Percentiles rank a stretch among this genome's conserved stretches.
These are phyloP conservation scores for Magnaporthiopsis rhizophila DNA, from an alignment of 2,329 filamentous ascomycete genomes.

Conservation along the genomic window DNA sequence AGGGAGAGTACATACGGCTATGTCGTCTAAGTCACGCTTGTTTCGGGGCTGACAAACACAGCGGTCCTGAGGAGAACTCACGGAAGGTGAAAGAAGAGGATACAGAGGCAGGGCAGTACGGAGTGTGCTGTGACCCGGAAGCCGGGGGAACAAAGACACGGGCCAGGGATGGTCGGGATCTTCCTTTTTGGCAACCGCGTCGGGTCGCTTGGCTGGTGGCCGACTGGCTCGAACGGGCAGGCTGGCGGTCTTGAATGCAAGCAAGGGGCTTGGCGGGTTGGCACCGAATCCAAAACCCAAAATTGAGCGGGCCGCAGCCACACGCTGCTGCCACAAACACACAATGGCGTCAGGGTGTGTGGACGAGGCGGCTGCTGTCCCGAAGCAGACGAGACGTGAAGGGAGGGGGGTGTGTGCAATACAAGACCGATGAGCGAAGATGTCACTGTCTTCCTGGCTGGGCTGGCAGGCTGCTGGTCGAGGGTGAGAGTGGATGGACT, in stretches of 20 bases:
- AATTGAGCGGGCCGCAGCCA: background rate
- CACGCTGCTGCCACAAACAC: background rate
- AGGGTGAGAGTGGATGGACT: conserved; percentile 3
- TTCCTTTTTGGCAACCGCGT: conserved; percentile 1
- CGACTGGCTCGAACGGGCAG: background rate
- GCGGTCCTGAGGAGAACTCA: background rate
- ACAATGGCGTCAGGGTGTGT: background rate
- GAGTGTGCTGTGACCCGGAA: background rate
- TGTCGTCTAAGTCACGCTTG: background rate
- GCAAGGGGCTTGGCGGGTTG: background rate
- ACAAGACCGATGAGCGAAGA: background rate
- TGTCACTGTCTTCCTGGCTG: background rate
- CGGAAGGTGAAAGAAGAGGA: background rate
- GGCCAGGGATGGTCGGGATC: conserved; percentile 5
- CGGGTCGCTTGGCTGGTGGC: background rate
- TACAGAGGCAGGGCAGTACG: background rate
- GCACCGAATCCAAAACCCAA: background rate
- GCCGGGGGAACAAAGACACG: background rate
- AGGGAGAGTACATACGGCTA: background rate
- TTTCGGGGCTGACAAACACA: background rate
- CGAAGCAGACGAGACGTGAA: background rate
- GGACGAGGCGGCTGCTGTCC: background rate
- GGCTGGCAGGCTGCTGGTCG: background rate
- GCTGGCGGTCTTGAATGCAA: background rate
- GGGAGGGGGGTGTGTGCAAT: background rate